Conservation (phyloP, 306 rosid genomes). For the Canavalia ensiformis region DNA sequence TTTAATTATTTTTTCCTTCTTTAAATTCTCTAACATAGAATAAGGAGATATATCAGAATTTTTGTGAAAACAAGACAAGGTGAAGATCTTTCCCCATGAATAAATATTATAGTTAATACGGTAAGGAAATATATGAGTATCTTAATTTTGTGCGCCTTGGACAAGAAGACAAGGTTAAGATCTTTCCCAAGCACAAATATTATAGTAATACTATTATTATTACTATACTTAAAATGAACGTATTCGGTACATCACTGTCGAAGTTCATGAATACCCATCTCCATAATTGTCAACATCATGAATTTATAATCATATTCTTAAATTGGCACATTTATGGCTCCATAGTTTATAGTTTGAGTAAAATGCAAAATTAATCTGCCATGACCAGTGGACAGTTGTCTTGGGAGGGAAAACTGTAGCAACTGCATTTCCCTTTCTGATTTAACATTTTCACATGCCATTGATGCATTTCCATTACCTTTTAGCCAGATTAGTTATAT, state of each 20-base stretch:
- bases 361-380: conserved; percentile 8
- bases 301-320: not conserved
- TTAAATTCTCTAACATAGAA: too few relatives aligned
- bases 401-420: conserved; percentile 8
- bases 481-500: too few relatives aligned
- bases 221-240: not conserved
- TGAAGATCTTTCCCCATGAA: too few relatives aligned
- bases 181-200: conserved; percentile 10
- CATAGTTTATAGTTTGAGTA: not conserved
- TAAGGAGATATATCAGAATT: too few relatives aligned
- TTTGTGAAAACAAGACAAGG: too few relatives aligned
- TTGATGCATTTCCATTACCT: not conserved
- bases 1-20: too few relatives aligned
- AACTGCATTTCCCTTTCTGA: conserved; percentile 10
- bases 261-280: conserved; percentile 16
- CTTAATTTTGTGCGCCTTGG: conserved; percentile 6
- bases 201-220: not conserved
- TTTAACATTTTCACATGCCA: not conserved
- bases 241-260: not conserved
- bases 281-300: conserved; percentile 23
- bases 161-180: conserved; percentile 18
- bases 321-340: conserved; percentile 43
- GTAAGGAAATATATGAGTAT: not conserved
- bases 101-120: too few relatives aligned
- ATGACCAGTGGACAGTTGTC: conserved; percentile 42